Evolutionary conservation across 106 monocot genomes (phyloP), one percentile per base, ranked within the genome.

Genomic region (Phalaenopsis equestris): DNA sequence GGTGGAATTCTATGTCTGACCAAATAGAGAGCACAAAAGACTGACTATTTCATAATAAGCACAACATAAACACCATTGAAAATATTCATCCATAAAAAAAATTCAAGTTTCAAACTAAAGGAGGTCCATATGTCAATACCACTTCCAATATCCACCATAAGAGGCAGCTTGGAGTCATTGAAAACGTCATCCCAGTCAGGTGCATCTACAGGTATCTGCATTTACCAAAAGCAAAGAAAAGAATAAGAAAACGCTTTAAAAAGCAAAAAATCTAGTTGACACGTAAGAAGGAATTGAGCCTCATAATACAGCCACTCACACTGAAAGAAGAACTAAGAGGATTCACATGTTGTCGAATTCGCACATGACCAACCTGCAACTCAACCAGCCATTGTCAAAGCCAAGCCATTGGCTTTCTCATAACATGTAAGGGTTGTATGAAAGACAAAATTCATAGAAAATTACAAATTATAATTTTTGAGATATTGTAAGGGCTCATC

Each of bases 341-440:
- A 84, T 99, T 99, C 38, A 93, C 98, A 84, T 99, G 98, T 43
- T 99, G 98, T 77, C 98, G 86, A 45, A 99, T 94, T 43, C 98
- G 89, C 56, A 94, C 83, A 46, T 88, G 91, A 82, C 98, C 98
- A 80, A 92, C 2, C 94, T 92, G 89, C 80, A 24, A 38, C n/a
- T 39, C 55, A 68, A 15, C 75, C 61, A 80, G 5, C 48, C 81
- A 38, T 75, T 72, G 12, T 64, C 64, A 64, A 73, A 10, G 41
- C 10, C 21, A n/a, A 24, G 67, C 42, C 15, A 49, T 47, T 83
- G 16, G 30, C 43, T 61, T 43, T 67, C 43, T 11, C 43, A 46
- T 37, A 18, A 8, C 17, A 41, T 61, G 41, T 36, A 41, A 55
- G 23, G 64, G 24, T 64, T 64, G 64, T 1, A 23, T 64, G 21